phyloP scores from a whole-genome alignment of 1,284 basidiomycete genomes.

The Trametes hirsuta region DNA sequence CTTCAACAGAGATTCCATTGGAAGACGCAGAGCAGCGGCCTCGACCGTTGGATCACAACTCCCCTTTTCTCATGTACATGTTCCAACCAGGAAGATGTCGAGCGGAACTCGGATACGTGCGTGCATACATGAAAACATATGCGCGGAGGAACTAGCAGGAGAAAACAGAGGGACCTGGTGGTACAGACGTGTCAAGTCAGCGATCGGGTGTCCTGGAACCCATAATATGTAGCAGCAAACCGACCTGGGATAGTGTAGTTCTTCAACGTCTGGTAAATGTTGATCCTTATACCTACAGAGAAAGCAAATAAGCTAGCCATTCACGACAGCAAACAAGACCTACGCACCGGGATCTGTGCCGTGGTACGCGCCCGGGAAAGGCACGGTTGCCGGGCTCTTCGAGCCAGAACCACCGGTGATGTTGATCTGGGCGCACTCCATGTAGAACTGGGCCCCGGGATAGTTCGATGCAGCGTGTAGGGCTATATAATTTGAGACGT shows the following conservation, averaged over 20 bases:
- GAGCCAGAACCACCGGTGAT: conserved; percentile 52
- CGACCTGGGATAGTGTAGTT: conserved; percentile 27
- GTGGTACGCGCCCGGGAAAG: conserved; percentile 53
- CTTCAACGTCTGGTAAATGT: conserved; percentile 28
- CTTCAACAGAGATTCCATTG: too few species aligned
- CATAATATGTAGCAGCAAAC: neutral
- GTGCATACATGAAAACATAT: neutral
- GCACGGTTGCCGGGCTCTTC: conserved; percentile 48
- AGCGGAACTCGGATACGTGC: too few species aligned
- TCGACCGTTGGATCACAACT: too few species aligned
- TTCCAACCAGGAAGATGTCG: too few species aligned
- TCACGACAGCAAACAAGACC: neutral
- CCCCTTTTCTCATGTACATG: too few species aligned
- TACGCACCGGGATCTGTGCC: conserved; percentile 33
- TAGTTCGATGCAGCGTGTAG: conserved; percentile 46
- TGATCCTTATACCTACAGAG: conserved; percentile 26
- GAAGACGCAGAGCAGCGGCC: too few species aligned
- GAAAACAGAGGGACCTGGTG: conserved; percentile 25
- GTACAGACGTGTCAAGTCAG: neutral
- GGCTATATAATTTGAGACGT: conserved; percentile 32
- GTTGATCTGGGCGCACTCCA: conserved; percentile 54
- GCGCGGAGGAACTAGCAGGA: conserved; percentile 15
- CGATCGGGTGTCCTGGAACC: too few species aligned
- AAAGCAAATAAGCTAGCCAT: neutral
- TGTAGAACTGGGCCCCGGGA: conserved; percentile 59